Evolutionary conservation across 352 stramenopile species (phyloP).

Genomic region (Bremia lactucae): DNA sequence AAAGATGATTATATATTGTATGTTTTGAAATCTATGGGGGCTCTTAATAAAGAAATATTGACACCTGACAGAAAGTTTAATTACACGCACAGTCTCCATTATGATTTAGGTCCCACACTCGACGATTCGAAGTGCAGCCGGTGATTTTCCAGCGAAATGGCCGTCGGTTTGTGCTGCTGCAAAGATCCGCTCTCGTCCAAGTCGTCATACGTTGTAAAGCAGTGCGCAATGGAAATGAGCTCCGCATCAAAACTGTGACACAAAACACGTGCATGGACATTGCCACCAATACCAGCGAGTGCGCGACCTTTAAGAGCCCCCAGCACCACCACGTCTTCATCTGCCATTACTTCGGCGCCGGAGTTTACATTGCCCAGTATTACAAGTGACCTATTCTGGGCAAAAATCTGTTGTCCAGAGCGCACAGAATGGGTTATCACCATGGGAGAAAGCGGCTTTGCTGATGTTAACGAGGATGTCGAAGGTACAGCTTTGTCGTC

Average conservation of each 20-base stretch:
- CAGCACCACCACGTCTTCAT: constrained; percentile 79
- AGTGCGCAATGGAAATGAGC: constrained; percentile 84
- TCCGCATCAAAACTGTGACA: constrained; percentile 83
- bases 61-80: too few relatives aligned
- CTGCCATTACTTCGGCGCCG: constrained; percentile 78
- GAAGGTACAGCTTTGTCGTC: constrained; percentile 5
- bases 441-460: constrained; percentile 30
- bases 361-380: constrained; percentile 82
- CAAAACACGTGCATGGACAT: constrained; percentile 50
- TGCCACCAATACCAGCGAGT: constrained; percentile 75
- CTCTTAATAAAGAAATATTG: too few relatives aligned
- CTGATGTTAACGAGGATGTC: constrained; percentile 1
- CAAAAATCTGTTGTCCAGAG: constrained; percentile 83
- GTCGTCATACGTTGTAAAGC: constrained; percentile 85
- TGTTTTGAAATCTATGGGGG: too few relatives aligned
- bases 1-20: too few relatives aligned
- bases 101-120: constrained; percentile 2
- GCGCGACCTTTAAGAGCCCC: constrained; percentile 75
- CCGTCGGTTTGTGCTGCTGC: constrained; percentile 41
- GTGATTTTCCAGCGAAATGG: constrained; percentile 46
- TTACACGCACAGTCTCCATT: too few relatives aligned
- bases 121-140: constrained; percentile 58
- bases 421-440: constrained; percentile 65
- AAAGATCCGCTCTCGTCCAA: constrained; percentile 31
- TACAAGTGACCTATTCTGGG: constrained; percentile 69